Conservation (phyloP, 495 filamentous ascomycete genomes). For the Wilcoxina mikolae region DNA sequence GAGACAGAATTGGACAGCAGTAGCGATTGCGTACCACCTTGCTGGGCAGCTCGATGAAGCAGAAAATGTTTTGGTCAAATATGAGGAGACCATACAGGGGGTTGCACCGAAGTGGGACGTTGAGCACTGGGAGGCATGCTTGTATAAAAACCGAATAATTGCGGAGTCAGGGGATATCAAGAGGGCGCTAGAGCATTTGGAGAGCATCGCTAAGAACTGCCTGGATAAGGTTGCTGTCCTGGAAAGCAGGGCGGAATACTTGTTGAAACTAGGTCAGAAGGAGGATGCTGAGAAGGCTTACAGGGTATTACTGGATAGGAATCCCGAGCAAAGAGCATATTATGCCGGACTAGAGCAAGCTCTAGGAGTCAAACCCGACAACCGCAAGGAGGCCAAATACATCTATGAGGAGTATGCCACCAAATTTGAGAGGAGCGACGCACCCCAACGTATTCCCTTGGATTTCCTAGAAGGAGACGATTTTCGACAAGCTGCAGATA, state of each 20-base stretch:
- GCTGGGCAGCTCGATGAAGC: slow-evolving; percentile 68
- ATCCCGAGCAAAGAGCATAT: slow-evolving; percentile 73
- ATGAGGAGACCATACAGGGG: slow-evolving; percentile 73
- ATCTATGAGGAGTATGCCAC: slow-evolving; percentile 70
- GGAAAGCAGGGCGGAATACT: slow-evolving; percentile 76
- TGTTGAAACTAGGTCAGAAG: slow-evolving; percentile 59
- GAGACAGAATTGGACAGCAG: slow-evolving; percentile 87
- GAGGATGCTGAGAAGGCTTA: slow-evolving; percentile 76
- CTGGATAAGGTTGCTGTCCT: slow-evolving; percentile 78
- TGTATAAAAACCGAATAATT: slow-evolving; percentile 95
- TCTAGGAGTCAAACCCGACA: slow-evolving; percentile 46
- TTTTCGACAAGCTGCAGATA: slow-evolving; percentile 64
- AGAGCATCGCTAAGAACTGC: slow-evolving; percentile 56
- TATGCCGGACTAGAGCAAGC: slow-evolving; percentile 61
- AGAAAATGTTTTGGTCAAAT: slow-evolving; percentile 79
- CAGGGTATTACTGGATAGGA: slow-evolving; percentile 62
- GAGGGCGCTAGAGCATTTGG: slow-evolving; percentile 73
- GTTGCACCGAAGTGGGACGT: slow-evolving; percentile 59
- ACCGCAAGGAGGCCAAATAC: slow-evolving; percentile 44
- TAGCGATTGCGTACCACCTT: slow-evolving; percentile 86
- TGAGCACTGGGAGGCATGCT: slow-evolving; percentile 86
- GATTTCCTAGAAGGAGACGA: slow-evolving; percentile 79
- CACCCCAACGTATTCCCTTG: slow-evolving; percentile 69
- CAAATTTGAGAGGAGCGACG: slow-evolving; percentile 70
- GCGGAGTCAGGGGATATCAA: slow-evolving; percentile 68